Evolutionary conservation across 2,329 filamentous ascomycete species (phyloP), one percentile per base, ranked within the genome.

Genomic region (Aspergillus novoparasiticus): DNA sequence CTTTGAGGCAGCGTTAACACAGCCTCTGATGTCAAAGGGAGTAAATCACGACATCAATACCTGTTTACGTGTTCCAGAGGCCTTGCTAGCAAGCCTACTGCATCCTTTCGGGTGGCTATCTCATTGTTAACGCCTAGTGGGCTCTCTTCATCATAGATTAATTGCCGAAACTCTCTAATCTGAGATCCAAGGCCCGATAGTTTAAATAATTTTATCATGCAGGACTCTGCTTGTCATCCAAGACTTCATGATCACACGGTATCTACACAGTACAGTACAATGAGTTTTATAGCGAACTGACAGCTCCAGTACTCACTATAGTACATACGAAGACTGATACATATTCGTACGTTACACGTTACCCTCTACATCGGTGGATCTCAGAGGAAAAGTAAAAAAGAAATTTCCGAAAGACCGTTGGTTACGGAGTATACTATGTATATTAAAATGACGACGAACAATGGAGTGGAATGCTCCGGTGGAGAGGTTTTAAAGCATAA

Each of bases 401-500:
- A 46, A 36, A 23, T 36, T 34, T n/a, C 3, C 11, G 11, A 54
- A 23, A 34, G 30, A 36, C 32, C 51, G 51, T 39, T 39, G 32
- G n/a, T 32, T 26, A 26, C 23, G 23, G 23, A 26, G 23, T n/a
- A 39, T 54, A 54, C 21, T 54, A 4, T 32, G 32, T 34, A 54
- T 36, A 54, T 36, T 54, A 36, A 50, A 54, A 54, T 54, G 51
- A 54, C 51, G 51, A 54, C 16, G n/a, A 54, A 21, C 51, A 36
- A 54, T 54, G 51, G 32, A 55, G 51, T 39, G 51, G 32, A 39
- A 55, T 55, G n/a, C 16, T 26, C 51, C 51, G 51, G 51, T 39
- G 51, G 51, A 39, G 51, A 36, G 32, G 21, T 55, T 55, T 55
- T 23, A 16, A 55, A 55, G 51, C 51, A 55, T 39, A 55, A 39